phyloP scores from a whole-genome alignment of 1,139 yeast species.

The Protomyces inouyei region DNA sequence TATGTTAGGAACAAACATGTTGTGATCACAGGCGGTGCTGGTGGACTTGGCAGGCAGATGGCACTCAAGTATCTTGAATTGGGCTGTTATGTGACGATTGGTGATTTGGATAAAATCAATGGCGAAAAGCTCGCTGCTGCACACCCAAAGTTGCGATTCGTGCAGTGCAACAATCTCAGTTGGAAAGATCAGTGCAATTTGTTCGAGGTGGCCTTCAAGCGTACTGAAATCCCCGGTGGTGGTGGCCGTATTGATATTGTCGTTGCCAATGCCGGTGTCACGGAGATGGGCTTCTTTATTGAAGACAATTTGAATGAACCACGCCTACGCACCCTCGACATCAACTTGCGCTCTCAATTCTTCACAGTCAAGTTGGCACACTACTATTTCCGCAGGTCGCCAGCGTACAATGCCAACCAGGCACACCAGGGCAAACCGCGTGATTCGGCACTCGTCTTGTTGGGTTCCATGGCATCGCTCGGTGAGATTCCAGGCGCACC shows the following conservation, averaged over 20 bases:
- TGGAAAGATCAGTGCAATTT: slow-evolving; percentile 16
- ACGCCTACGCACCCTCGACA: slow-evolving; percentile 9
- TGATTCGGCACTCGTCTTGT: slow-evolving; percentile 9
- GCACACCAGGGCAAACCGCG: background rate
- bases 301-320: slow-evolving; percentile 20
- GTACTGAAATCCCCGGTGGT: background rate
- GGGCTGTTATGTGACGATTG: slow-evolving; percentile 22
- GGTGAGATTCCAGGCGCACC: slow-evolving; percentile 26
- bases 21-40: slow-evolving; percentile 26
- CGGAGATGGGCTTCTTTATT: slow-evolving; percentile 21
- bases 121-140: slow-evolving; percentile 14
- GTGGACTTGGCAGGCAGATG: slow-evolving; percentile 21
- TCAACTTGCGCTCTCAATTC: slow-evolving; percentile 21
- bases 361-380: slow-evolving; percentile 20
- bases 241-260: slow-evolving; percentile 15
- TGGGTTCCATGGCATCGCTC: slow-evolving; percentile 24
- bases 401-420: background rate
- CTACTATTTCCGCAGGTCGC: slow-evolving; percentile 18
- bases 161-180: slow-evolving; percentile 15
- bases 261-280: slow-evolving; percentile 27
- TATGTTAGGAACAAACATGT: slow-evolving; percentile 5
- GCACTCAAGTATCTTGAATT: slow-evolving; percentile 10
- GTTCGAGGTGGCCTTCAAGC: slow-evolving; percentile 16
- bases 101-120: slow-evolving; percentile 8
- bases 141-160: slow-evolving; percentile 3